These are phyloP conservation scores for Neurospora tetraspora DNA, from an alignment of 495 filamentous ascomycete genomes.

Conservation along the genomic window DNA sequence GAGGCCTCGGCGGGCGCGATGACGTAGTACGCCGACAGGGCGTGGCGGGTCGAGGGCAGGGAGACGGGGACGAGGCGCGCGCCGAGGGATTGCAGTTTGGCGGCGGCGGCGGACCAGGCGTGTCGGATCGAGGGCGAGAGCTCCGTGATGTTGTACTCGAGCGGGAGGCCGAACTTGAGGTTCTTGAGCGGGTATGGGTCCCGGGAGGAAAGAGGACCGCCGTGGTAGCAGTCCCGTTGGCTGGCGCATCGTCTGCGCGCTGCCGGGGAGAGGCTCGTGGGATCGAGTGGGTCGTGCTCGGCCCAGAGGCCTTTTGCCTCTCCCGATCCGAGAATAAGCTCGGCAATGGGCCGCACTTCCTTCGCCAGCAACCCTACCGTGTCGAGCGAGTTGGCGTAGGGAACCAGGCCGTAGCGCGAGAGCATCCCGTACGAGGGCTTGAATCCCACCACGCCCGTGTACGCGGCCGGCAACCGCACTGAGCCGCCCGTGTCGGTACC, in stretches of 20 bases:
- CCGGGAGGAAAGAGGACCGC: not conserved
- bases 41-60: slow-evolving; percentile 74
- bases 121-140: slow-evolving; percentile 53
- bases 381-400: slow-evolving; percentile 92
- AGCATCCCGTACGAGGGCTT: slow-evolving; percentile 67
- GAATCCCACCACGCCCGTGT: slow-evolving; percentile 78
- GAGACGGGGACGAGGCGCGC: slow-evolving; percentile 65
- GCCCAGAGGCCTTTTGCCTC: slow-evolving; percentile 24
- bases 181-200: slow-evolving; percentile 23
- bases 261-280: slow-evolving; percentile 55
- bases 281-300: slow-evolving; percentile 61
- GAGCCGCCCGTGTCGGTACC: slow-evolving; percentile 95
- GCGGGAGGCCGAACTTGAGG: slow-evolving; percentile 59
- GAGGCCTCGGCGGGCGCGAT: slow-evolving; percentile 92
- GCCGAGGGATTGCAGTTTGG: slow-evolving; percentile 46
- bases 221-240: slow-evolving; percentile 26
- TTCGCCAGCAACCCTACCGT: slow-evolving; percentile 75
- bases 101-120: slow-evolving; percentile 56
- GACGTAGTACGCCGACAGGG: slow-evolving; percentile 88
- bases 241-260: slow-evolving; percentile 46
- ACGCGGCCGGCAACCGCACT: slow-evolving; percentile 84
- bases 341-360: slow-evolving; percentile 35
- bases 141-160: slow-evolving; percentile 82
- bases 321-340: slow-evolving; percentile 41
- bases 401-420: slow-evolving; percentile 82